Conservation (phyloP, 2,329 filamentous ascomycete genomes). For the Diaporthe sp. region DNA sequence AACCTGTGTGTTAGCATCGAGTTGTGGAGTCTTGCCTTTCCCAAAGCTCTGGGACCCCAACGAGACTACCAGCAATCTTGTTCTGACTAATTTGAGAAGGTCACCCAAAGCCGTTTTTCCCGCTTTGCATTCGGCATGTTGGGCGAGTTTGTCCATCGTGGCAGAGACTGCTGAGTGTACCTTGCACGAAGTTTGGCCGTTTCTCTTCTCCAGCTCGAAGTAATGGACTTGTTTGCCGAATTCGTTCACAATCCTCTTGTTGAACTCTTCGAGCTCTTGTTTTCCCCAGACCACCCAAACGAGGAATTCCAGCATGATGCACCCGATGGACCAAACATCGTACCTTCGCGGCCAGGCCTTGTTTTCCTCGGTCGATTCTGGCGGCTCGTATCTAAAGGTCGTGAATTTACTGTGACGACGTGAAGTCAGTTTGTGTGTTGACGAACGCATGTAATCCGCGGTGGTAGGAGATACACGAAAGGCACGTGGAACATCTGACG, state of each 20-base stretch:
- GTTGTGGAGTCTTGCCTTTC: background rate
- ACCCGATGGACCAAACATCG: slow-evolving; percentile 51
- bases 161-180: background rate
- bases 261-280: background rate
- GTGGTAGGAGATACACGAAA: background rate
- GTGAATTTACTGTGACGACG: background rate
- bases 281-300: slow-evolving; percentile 49
- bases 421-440: slow-evolving; percentile 9
- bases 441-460: background rate
- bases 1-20: background rate
- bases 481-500: too few species aligned
- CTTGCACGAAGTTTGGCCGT: background rate
- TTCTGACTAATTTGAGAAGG: background rate
- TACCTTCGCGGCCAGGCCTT: slow-evolving; percentile 44
- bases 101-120: background rate
- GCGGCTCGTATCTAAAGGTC: slow-evolving; percentile 12
- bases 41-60: rapidly evolving
- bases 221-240: background rate
- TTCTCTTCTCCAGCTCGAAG: background rate
- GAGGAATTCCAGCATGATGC: slow-evolving; percentile 48
- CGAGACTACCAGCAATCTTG: background rate
- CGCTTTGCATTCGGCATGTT: background rate
- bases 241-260: slow-evolving; percentile 7
- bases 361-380: background rate
- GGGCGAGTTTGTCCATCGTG: background rate